Evolutionary conservation across 2,329 filamentous ascomycete genomes (phyloP), one percentile per base, ranked within the genome.

Genomic region (Lachnellula cervina): DNA sequence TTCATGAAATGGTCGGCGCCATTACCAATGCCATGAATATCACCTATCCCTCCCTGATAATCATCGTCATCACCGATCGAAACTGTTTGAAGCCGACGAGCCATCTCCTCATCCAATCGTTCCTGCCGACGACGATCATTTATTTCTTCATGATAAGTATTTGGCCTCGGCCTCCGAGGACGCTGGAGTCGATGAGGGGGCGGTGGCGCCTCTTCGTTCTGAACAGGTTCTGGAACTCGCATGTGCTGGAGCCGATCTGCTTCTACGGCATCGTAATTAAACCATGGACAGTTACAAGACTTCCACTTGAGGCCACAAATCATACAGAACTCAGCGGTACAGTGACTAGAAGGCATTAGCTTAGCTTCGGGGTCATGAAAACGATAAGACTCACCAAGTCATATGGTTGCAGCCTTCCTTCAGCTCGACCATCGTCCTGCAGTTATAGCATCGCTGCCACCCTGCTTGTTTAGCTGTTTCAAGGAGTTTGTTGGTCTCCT

Each of bases 381-480:
- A 46, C 46, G 14, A 7, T 25, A 16, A n/a, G 42, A 73, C 82
- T 72, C 76, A 89, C 86, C 90, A 96, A 28, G 84, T 90, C 83
- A 95, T 93, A 69, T 93, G 90, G 72, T 93, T 92, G 71, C 88
- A 91, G 45, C 90, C 90, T 70, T 93, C 88, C 63, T 87, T 87
- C 49, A 90, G 74, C 70, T 95, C 88, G 45, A 95, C 87, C 76
- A 89, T 79, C 40, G 81, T 77, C 60, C 80, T 82, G 73, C 91
- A 96, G 59, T 78, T 84, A 68, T 84, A 86, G 70, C 90, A 96
- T 47, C 83, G 78, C 69, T 89, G 86, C 86, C 87, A 92, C 23
- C 87, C 87, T 51, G 85, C 77, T 25, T 84, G 76, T 62, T 84
- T 82, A 6, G 85, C 86, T 56, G 87, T 77, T 50, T 82, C 79